These are phyloP conservation scores for Monilinia laxa DNA, from an alignment of 2,329 filamentous ascomycete species.

Conservation along the genomic window DNA sequence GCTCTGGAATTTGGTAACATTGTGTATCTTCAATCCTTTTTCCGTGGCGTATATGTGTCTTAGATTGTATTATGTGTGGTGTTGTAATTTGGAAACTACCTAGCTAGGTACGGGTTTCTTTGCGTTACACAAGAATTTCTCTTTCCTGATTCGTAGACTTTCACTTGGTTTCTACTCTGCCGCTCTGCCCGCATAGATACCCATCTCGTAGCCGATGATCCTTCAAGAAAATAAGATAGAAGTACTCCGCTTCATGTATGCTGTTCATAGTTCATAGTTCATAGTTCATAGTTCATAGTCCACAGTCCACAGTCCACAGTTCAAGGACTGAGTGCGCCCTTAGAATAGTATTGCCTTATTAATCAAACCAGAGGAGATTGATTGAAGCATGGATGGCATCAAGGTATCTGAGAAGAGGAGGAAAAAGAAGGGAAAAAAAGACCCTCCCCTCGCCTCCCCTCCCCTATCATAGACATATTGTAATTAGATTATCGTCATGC, in stretches of 20 bases:
- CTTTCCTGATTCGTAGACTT: conserved; percentile 22
- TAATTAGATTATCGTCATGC: conserved; percentile 2
- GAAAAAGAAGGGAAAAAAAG: background rate
- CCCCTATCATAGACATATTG: conserved; percentile 17
- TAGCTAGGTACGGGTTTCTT: no score
- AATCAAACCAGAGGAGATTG: background rate
- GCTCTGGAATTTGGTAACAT: background rate
- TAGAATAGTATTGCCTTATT: background rate
- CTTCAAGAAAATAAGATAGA: conserved; percentile 2
- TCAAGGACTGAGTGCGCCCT: background rate
- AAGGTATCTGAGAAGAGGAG: background rate
- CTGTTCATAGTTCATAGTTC: background rate
- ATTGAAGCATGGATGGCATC: background rate
- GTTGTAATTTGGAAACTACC: background rate
- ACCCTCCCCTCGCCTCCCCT: no score
- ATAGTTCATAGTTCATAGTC: no score
- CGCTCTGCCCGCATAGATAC: conserved; percentile 17
- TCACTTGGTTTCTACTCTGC: conserved; percentile 15
- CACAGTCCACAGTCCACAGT: background rate
- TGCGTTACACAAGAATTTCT: background rate
- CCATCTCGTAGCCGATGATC: conserved; percentile 15
- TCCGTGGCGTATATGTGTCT: conserved; percentile 19
- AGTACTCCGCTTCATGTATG: conserved; percentile 1
- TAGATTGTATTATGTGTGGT: conserved; percentile 13
- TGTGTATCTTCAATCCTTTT: background rate